Evolutionary conservation across 2,329 filamentous ascomycete genomes (phyloP), one percentile per base, ranked within the genome.

Genomic region (Diaporthe humulicola): DNA sequence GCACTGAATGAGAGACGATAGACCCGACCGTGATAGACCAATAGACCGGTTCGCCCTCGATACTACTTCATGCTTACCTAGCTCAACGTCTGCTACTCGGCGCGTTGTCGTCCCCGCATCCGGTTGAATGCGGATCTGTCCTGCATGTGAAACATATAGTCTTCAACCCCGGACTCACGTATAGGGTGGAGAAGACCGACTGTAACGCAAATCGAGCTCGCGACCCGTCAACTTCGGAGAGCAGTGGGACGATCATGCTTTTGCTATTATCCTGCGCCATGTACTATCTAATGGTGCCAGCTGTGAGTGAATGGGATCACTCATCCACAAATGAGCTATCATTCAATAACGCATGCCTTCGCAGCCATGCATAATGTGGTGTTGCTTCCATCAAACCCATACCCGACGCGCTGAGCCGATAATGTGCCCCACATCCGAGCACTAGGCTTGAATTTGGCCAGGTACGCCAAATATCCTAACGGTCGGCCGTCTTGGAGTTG

Each of bases 41-140:
- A 58, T 57, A 71, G 52, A 71, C 69, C 45, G 61, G 48, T 52
- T 67, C 64, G 54, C 48, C 40, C 67, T 71, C 38, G 69, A 48
- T 71, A 22, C 40, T 45, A 25, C 52, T 25, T n/a, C 19, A 42
- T 45, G 17, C 30, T 33, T 36, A n/a, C 30, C 22, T 36, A n/a
- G 7, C 30, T 17, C 15, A 70, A 19, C 36, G 52, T 33, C 36
- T 54, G 22, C 42, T 25, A 50, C 30, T 28, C 30, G 60, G 19
- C 19, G 42, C 25, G 61, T 19, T n/a, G 61, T 33, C 30, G 6
- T 36, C 42, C 61, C 61, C 42, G 61, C 61, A 67, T 36, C 42
- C 42, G 61, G 19, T 9, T 19, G 42, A 67, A 52, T 19, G 30
- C 64, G 28, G 64, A 52, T 52, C 28, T 67, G 64, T 67, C 45